Conservation (phyloP, 495 filamentous ascomycete species). For the Apodospora peruviana region DNA sequence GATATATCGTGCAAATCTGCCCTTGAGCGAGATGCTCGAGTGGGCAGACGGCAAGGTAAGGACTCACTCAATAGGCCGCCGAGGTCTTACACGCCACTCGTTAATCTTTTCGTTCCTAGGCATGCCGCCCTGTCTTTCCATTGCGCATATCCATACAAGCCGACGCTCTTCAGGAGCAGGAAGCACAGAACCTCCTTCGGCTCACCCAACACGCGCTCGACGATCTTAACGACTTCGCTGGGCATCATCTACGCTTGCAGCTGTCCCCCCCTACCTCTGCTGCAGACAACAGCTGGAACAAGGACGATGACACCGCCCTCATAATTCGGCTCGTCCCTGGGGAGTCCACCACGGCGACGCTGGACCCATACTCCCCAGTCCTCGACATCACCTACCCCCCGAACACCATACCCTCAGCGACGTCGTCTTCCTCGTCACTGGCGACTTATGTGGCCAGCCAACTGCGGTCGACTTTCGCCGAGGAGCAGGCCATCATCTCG, state of each 20-base stretch:
- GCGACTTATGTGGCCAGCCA: slow-evolving; percentile 76
- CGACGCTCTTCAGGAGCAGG: slow-evolving; percentile 56
- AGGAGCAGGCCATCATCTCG: slow-evolving; percentile 85
- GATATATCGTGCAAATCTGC: slow-evolving; percentile 82
- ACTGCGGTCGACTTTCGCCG: slow-evolving; percentile 72
- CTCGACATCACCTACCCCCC: slow-evolving; percentile 78
- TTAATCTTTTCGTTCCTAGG: slow-evolving; percentile 49
- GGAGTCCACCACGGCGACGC: slow-evolving; percentile 53
- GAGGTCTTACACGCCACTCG: too few species aligned
- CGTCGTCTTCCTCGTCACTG: slow-evolving; percentile 65
- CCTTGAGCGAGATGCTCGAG: slow-evolving; percentile 78
- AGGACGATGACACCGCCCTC: slow-evolving; percentile 53
- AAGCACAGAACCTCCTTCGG: slow-evolving; percentile 72
- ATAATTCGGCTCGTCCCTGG: slow-evolving; percentile 64
- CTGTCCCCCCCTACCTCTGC: slow-evolving; percentile 40
- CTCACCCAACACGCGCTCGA: slow-evolving; percentile 87
- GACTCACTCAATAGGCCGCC: too few species aligned
- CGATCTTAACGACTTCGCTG: slow-evolving; percentile 87
- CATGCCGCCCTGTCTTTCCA: slow-evolving; percentile 83
- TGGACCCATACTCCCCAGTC: slow-evolving; percentile 62
- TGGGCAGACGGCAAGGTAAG: slow-evolving; percentile 91
- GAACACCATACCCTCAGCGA: slow-evolving; percentile 63
- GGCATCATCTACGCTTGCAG: slow-evolving; percentile 77
- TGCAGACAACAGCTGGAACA: slow-evolving; percentile 10
- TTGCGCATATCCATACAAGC: slow-evolving; percentile 75